Evolutionary conservation across 2,329 filamentous ascomycete genomes (phyloP).

Genomic region (Onygena corvina): DNA sequence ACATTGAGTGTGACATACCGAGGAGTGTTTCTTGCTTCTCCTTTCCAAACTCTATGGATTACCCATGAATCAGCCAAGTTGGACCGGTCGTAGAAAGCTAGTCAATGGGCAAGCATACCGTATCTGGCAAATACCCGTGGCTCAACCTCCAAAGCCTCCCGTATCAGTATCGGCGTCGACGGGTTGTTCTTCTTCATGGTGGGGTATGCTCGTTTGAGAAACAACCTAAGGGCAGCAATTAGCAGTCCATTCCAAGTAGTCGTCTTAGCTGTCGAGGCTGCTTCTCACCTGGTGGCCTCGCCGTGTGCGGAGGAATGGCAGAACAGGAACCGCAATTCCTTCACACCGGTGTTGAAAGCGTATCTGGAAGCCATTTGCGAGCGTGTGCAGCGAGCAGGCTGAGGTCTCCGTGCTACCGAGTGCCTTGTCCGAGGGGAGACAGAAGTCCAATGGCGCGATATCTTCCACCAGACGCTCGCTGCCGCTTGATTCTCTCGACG

Average conservation of each 20-base stretch:
- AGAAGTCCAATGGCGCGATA: slow-evolving; percentile 14
- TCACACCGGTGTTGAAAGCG: slow-evolving; percentile 75
- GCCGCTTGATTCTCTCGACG: not conserved
- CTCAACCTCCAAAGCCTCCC: slow-evolving; percentile 73
- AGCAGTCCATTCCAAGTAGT: not conserved
- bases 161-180: slow-evolving; percentile 80
- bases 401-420: not conserved
- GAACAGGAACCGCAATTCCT: slow-evolving; percentile 94
- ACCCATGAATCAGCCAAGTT: not conserved
- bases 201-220: slow-evolving; percentile 82
- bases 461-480: not conserved
- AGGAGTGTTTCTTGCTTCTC: slow-evolving; percentile 54
- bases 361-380: slow-evolving; percentile 76
- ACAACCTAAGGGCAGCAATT: slow-evolving; percentile 45
- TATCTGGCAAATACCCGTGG: slow-evolving; percentile 88
- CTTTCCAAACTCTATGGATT: slow-evolving; percentile 49
- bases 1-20: slow-evolving; percentile 33
- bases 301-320: slow-evolving; percentile 90
- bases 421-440: not conserved
- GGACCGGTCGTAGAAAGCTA: no score
- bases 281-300: slow-evolving; percentile 66
- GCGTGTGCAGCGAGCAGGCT: slow-evolving; percentile 4
- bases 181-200: slow-evolving; percentile 99
- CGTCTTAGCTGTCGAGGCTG: not conserved
- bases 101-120: slow-evolving; percentile 42